phyloP scores from a whole-genome alignment of 208 protist species.

The Wallacemonas sp. region DNA sequence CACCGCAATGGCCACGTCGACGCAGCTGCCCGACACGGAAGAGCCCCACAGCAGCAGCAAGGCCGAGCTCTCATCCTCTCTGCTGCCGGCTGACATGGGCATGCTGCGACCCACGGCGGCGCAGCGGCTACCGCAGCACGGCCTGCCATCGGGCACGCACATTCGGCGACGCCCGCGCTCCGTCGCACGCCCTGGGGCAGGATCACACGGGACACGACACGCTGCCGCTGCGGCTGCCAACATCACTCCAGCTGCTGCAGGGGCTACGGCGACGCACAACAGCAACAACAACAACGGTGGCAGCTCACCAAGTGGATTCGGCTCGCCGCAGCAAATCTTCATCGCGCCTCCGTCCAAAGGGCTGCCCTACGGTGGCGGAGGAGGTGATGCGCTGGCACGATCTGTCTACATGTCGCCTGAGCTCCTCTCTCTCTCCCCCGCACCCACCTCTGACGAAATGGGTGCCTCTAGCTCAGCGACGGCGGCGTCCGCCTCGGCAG shows the following conservation, averaged over 20 bases:
- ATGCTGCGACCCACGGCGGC: conserved; percentile 32
- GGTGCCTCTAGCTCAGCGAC: neutral
- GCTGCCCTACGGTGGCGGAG: neutral
- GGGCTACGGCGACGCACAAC: neutral
- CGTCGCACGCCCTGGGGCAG: conserved; percentile 22
- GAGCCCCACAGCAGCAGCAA: neutral
- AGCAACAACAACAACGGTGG: too few species aligned
- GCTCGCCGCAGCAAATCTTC: conserved; percentile 9
- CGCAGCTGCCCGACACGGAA: conserved; percentile 9
- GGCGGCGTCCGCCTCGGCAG: neutral
- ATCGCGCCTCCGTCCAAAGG: conserved; percentile 2
- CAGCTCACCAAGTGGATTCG: neutral
- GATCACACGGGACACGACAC: neutral
- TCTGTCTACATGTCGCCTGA: conserved; percentile 4
- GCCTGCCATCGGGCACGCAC: conserved; percentile 70
- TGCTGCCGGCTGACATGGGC: conserved; percentile 26
- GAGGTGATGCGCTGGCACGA: neutral
- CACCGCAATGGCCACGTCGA: conserved; percentile 9
- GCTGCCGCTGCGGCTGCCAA: neutral
- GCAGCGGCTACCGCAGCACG: conserved; percentile 18
- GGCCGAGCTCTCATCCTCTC: neutral
- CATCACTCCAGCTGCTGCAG: neutral
- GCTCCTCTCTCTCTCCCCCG: conserved; percentile 3
- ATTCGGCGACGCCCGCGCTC: conserved; percentile 72
- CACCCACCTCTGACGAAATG: neutral